phyloP scores from a whole-genome alignment of 2,329 filamentous ascomycete genomes.

The Diaporthe eres region DNA sequence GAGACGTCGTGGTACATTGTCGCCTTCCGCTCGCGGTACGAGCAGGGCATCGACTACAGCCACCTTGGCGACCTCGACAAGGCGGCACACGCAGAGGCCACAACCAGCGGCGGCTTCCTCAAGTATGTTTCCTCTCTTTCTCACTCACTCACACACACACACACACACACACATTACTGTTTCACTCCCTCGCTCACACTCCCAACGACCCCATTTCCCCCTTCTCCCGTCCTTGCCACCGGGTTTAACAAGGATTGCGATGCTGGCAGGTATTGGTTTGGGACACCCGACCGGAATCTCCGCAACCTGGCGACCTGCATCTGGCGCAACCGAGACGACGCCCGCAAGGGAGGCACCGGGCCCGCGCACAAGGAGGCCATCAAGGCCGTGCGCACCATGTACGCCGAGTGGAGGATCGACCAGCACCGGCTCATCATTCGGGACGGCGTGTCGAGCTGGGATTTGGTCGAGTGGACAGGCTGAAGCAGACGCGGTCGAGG shows the following conservation, averaged over 20 bases:
- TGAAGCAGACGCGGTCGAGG: background rate
- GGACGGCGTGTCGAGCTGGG: constrained; percentile 59
- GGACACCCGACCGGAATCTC: constrained; percentile 76
- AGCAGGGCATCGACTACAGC: constrained; percentile 74
- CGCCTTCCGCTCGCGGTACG: constrained; percentile 83
- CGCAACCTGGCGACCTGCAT: constrained; percentile 87
- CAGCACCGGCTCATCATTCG: constrained; percentile 78
- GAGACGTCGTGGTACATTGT: constrained; percentile 84
- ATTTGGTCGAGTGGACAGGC: constrained; percentile 45
- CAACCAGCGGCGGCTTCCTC: constrained; percentile 82
- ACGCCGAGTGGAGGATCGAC: constrained; percentile 78
- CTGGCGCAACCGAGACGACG: constrained; percentile 73
- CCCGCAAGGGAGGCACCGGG: constrained; percentile 70
- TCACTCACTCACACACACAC: no score
- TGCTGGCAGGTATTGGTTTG: constrained; percentile 84
- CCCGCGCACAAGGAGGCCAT: constrained; percentile 75
- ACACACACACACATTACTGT: constrained; percentile 39
- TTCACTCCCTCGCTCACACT: constrained; percentile 34
- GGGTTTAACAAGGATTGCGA: constrained; percentile 13
- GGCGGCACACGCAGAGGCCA: constrained; percentile 84
- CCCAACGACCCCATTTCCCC: background rate
- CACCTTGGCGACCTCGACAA: constrained; percentile 82
- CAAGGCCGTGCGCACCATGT: constrained; percentile 74
- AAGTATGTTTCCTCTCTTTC: constrained; percentile 67
- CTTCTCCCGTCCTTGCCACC: background rate